Evolutionary conservation across 129 eudicot species (phyloP).

Genomic region (Kitagawia praeruptora): DNA sequence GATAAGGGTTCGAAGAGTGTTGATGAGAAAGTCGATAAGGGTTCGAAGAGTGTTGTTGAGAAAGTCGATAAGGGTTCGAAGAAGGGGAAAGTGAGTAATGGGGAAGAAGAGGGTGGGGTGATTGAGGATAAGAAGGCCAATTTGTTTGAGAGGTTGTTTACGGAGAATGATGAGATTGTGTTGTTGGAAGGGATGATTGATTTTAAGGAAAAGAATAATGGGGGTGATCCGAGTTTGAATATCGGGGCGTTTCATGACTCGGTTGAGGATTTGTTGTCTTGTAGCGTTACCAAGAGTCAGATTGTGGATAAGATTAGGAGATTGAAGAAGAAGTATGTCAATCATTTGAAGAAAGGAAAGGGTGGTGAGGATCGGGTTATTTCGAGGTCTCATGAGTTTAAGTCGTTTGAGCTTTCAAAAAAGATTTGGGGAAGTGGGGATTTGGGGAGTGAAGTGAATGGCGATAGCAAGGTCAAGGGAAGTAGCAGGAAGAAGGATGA

Average conservation of each 20-base stretch:
- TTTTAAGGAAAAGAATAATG: conserved; percentile 17
- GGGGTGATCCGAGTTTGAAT: conserved; percentile 33
- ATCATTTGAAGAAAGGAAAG: conserved; percentile 22
- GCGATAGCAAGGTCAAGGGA: not conserved
- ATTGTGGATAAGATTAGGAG: conserved; percentile 49
- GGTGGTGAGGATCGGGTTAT: conserved; percentile 40
- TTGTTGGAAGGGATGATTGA: conserved; percentile 38
- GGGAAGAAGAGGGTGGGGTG: not conserved
- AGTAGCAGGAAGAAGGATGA: not conserved
- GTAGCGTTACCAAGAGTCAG: conserved; percentile 31
- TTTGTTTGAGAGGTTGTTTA: not conserved
- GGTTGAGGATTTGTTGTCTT: conserved; percentile 24
- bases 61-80: not conserved
- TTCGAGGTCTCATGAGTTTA: conserved; percentile 31
- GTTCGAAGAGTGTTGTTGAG: not conserved
- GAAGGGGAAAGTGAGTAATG: not conserved
- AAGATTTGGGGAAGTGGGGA: conserved; percentile 30
- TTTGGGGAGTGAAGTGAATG: not conserved
- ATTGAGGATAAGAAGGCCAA: not conserved
- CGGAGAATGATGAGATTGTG: conserved; percentile 34
- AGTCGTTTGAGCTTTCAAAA: conserved; percentile 30
- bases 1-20: not conserved
- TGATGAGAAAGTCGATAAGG: not conserved
- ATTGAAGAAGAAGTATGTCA: conserved; percentile 49
- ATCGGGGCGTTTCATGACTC: conserved; percentile 29